A percentile compares a stretch with the other conserved stretches of the same genome.
phyloP scores from a whole-genome alignment of 2,329 filamentous ascomycete species.

The Beauveria brongniartii region DNA sequence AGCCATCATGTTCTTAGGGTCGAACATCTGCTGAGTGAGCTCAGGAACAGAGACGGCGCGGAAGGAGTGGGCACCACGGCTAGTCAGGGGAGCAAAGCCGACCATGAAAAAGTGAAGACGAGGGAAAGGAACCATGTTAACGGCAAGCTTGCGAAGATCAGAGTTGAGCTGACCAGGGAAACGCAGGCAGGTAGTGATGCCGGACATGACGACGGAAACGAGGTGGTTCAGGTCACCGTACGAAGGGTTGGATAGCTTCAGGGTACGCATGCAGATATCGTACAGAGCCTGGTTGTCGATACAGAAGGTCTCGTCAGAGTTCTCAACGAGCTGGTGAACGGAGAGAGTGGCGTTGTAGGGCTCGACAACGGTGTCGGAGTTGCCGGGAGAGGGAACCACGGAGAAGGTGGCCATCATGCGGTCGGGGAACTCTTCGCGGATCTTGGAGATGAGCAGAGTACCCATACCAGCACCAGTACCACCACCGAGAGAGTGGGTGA shows the following conservation, averaged over 20 bases:
- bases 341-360: conserved; percentile 99
- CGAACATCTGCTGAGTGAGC: conserved; percentile 99
- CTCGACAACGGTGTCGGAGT: conserved; percentile 98
- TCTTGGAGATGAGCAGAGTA: conserved; percentile 99
- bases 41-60: conserved; percentile 95
- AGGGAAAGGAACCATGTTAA: conserved; percentile 99
- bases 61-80: conserved; percentile 79
- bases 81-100: conserved; percentile 96
- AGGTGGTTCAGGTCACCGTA: conserved; percentile 99
- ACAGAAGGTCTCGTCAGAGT: conserved; percentile 99
- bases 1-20: conserved; percentile 99
- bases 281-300: conserved; percentile 99
- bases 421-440: conserved; percentile 99
- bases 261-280: conserved; percentile 99
- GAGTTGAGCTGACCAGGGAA: conserved; percentile 99
- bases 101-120: conserved; percentile 99
- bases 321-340: conserved; percentile 98
- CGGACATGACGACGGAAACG: conserved; percentile 98
- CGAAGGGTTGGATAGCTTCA: conserved; percentile 97
- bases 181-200: conserved; percentile 95
- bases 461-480: conserved; percentile 99
- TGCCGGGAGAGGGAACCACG: conserved; percentile 96
- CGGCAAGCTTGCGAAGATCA: conserved; percentile 96
- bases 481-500: conserved; percentile 99
- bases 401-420: conserved; percentile 99